Base-by-base conservation (phyloP, 2,329 filamentous ascomycete species). In the Chlorencoelia australis region DNA sequence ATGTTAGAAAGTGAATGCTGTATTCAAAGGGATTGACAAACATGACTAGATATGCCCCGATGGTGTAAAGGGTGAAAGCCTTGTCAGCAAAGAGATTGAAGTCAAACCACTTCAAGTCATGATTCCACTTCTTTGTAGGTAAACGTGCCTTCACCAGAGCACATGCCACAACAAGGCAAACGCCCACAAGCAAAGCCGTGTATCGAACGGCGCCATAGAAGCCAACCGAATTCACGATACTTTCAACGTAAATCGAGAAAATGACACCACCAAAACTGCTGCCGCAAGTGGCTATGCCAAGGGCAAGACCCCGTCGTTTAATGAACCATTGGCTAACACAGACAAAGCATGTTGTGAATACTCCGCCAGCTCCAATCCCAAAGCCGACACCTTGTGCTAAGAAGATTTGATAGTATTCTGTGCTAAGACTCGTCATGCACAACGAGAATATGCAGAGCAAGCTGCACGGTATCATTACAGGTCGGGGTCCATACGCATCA, bases 341-440 rank as follows among this genome's bases (percentile, higher is more conserved):
- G 2, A 57, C 53, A 37, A 60, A 57, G 5, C 59, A 53, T 11
- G 59, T 58, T 28, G 62, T 63, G 47, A 67, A 66, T 36, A 68
- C 57, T 22, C 64, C 54, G 27, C 60, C 57, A 9, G 66, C 57
- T 8, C 66, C 62, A 28, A 63, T 55, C 25, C 61, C 58, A 29
- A 63, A 64, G 36, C 61, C 63, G 0, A 68, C 37, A 0, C 64
- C 64, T 45, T 71, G 65, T 1, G 60, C 54, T 2, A 68, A 56
- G 30, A 73, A 54, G 44, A 72, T 66, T 24, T 73, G 69, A 43
- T 67, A 74, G 49, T 71, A 73, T 31, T 69, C 46, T 0, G 59
- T 67, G 32, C 62, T 75, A 40, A 80, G 55, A n/a, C 64, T 69
- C 0, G 71, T 63, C 71, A 79, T 76, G 68, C 79, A 75, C 5